phyloP scores from a whole-genome alignment of 352 stramenopile genomes.

The Plasmopara viticola region DNA sequence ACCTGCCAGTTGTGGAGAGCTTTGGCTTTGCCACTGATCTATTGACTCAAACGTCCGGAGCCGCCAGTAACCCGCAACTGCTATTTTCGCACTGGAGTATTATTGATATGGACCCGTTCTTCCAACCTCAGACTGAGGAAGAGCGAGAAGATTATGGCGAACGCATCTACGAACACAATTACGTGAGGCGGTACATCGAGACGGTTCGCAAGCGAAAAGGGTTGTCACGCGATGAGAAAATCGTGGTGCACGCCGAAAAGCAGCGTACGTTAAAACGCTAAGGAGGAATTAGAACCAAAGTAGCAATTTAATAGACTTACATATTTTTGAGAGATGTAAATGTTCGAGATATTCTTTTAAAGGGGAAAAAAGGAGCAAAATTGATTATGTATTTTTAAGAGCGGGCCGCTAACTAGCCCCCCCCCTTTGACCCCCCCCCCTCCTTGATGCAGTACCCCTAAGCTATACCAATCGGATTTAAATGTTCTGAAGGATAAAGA shows the following conservation, averaged over 20 bases:
- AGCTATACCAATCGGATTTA: too few relatives aligned
- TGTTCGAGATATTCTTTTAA: too few relatives aligned
- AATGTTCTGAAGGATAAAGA: too few relatives aligned
- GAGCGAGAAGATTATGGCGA: conserved; percentile 95
- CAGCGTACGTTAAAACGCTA: conserved; percentile 4
- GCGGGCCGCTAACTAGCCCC: too few relatives aligned
- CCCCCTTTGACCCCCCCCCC: too few relatives aligned
- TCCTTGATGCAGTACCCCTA: too few relatives aligned
- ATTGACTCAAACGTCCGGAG: conserved; percentile 91
- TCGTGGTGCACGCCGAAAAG: conserved; percentile 80
- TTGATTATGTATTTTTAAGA: too few relatives aligned
- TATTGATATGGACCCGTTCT: conserved; percentile 94
- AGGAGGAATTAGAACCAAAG: not conserved
- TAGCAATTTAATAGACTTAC: not conserved
- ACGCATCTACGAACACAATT: conserved; percentile 89
- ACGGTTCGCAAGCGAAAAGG: conserved; percentile 93
- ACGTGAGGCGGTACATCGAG: conserved; percentile 92
- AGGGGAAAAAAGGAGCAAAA: too few relatives aligned
- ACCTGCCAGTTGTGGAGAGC: conserved; percentile 92
- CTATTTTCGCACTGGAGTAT: conserved; percentile 93
- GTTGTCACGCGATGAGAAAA: conserved; percentile 54
- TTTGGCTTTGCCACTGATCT: conserved; percentile 91
- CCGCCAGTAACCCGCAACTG: conserved; percentile 93
- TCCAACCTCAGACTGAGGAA: conserved; percentile 92
- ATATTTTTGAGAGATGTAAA: too few relatives aligned